Conservation (phyloP, 257 asterid species). For the Eucommia ulmoides region DNA sequence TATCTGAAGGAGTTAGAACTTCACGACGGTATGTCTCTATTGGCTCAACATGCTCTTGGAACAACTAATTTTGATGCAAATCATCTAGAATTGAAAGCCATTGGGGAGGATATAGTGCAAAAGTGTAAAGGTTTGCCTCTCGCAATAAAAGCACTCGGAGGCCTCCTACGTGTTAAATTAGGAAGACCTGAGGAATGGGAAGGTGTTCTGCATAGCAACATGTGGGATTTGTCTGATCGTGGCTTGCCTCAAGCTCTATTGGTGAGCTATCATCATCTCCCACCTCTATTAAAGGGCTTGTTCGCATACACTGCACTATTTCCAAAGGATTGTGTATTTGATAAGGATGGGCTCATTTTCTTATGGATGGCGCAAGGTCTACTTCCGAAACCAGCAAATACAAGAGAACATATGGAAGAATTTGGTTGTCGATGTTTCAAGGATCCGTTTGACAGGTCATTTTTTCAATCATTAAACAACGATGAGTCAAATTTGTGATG, state of each 20-base stretch:
- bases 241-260: not conserved
- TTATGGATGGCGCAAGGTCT: slow-evolving; percentile 9
- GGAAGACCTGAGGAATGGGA: not conserved
- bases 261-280: slow-evolving; percentile 10
- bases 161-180: not conserved
- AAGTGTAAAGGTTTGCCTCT: slow-evolving; percentile 9
- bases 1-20: not conserved
- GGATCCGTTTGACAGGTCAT: slow-evolving; percentile 2
- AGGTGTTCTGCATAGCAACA: not conserved
- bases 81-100: not conserved
- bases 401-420: not conserved
- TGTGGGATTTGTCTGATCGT: not conserved
- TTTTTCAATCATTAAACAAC: slow-evolving; percentile 11
- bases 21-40: slow-evolving; percentile 5
- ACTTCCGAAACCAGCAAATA: not conserved
- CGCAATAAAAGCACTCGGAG: slow-evolving; percentile 11
- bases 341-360: not conserved
- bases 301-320: slow-evolving; percentile 7
- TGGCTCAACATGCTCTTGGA: slow-evolving; percentile 6
- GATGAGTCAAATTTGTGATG: slow-evolving; percentile 35
- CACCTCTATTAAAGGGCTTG: slow-evolving; percentile 7
- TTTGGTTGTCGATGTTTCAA: not conserved
- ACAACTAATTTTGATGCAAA: not conserved
- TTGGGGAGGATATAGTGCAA: not conserved
- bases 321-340: slow-evolving; percentile 1